A percentile compares a stretch with the other conserved stretches of the same genome.
Evolutionary conservation across 2,329 filamentous ascomycete species (phyloP).

Genomic region (Rutstroemia sp.): DNA sequence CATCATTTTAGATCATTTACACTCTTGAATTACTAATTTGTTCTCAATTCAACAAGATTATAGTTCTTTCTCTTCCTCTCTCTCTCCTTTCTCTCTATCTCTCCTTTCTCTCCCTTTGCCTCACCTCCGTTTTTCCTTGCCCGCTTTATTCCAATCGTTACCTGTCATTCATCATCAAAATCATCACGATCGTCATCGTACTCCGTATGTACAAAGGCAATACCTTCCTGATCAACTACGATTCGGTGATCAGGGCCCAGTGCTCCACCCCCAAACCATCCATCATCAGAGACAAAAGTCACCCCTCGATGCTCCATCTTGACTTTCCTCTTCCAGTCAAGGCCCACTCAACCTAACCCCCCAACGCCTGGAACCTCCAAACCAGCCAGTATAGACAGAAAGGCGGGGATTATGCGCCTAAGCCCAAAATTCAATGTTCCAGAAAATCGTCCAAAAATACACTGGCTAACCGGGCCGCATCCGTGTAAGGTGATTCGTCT

Average conservation of each 20-base stretch:
- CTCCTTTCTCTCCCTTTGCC: background rate
- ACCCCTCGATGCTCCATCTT: background rate
- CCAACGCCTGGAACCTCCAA: background rate
- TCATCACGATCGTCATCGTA: background rate
- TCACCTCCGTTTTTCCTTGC: too few species aligned
- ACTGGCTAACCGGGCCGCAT: slow-evolving; percentile 24
- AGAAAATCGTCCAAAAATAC: slow-evolving; percentile 29
- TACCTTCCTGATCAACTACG: background rate
- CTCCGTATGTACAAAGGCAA: slow-evolving; percentile 5
- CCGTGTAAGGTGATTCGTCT: slow-evolving; percentile 19
- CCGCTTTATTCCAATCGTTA: background rate
- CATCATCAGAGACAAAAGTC: background rate
- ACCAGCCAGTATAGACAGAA: background rate
- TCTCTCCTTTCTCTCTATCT: background rate
- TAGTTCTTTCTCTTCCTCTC: too few species aligned
- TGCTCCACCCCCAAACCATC: background rate
- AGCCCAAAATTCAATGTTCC: slow-evolving; percentile 15
- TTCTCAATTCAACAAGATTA: too few species aligned
- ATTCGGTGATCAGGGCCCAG: background rate
- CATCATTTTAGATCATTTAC: too few species aligned
- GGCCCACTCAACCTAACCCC: background rate
- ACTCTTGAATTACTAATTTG: too few species aligned
- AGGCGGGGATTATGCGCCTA: background rate
- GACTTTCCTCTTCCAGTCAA: background rate
- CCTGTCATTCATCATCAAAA: slow-evolving; percentile 5